Evolutionary conservation across 108 stramenopile genomes (phyloP).

Genomic region (Cyclotella cryptica): DNA sequence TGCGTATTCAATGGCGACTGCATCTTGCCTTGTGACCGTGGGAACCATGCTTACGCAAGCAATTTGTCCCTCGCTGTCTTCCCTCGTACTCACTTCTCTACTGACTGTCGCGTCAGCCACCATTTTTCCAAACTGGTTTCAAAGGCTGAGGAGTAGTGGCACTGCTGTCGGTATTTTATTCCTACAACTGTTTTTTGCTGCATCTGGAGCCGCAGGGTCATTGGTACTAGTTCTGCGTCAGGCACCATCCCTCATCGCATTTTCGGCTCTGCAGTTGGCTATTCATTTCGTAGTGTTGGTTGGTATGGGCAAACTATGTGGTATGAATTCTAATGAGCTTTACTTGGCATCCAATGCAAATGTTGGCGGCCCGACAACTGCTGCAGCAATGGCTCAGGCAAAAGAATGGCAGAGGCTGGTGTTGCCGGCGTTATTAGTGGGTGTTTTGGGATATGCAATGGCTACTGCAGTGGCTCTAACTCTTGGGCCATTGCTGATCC

Average conservation of each 20-base stretch:
- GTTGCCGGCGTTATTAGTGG: slow-evolving; percentile 85
- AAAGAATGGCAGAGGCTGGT: slow-evolving; percentile 91
- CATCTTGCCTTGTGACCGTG: slow-evolving; percentile 69
- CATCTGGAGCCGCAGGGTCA: slow-evolving; percentile 88
- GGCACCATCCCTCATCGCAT: slow-evolving; percentile 87
- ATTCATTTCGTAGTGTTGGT: slow-evolving; percentile 82
- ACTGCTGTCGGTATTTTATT: slow-evolving; percentile 75
- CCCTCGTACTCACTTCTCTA: slow-evolving; percentile 78
- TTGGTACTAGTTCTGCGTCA: slow-evolving; percentile 79
- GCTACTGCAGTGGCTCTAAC: slow-evolving; percentile 89
- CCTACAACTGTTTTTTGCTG: slow-evolving; percentile 94
- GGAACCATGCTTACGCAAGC: slow-evolving; percentile 73
- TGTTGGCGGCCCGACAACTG: slow-evolving; percentile 93
- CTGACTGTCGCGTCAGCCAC: slow-evolving; percentile 83
- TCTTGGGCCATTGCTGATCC: slow-evolving; percentile 68
- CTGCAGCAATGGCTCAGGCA: slow-evolving; percentile 93
- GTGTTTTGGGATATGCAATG: slow-evolving; percentile 92
- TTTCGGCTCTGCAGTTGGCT: slow-evolving; percentile 81
- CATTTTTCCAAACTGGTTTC: slow-evolving; percentile 73
- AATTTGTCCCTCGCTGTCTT: slow-evolving; percentile 53
- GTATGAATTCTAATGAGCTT: slow-evolving; percentile 74
- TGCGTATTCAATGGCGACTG: slow-evolving; percentile 65
- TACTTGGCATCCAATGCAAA: slow-evolving; percentile 92
- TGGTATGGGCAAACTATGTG: slow-evolving; percentile 71
- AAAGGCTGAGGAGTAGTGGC: slow-evolving; percentile 62